These are phyloP conservation scores for Citrus maxima DNA, from an alignment of 345 rosid genomes.

Conservation along the genomic window DNA sequence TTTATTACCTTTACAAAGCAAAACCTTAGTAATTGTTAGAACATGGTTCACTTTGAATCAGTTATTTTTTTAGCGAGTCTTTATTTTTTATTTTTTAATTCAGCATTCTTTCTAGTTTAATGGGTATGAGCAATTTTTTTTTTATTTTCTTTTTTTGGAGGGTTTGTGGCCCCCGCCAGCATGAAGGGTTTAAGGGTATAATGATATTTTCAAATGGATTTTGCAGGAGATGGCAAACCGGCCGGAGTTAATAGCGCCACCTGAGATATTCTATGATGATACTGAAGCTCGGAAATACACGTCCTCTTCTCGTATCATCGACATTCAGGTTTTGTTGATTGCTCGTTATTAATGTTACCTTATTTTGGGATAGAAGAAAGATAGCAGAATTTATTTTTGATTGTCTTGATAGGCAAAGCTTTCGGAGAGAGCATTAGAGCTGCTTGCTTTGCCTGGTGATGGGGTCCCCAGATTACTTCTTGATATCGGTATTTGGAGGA, in stretches of 20 bases:
- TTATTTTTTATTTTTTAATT: neutral
- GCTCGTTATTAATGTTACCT: neutral
- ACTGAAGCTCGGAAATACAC: conserved; percentile 88
- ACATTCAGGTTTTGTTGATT: conserved; percentile 63
- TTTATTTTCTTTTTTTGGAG: neutral
- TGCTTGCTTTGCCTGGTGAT: conserved; percentile 83
- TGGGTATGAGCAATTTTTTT: neutral
- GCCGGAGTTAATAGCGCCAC: conserved; percentile 83
- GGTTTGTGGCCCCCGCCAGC: neutral
- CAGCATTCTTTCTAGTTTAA: neutral
- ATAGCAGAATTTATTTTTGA: neutral
- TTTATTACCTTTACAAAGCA: too few species aligned
- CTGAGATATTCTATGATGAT: conserved; percentile 91
- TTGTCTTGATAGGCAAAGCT: conserved; percentile 50
- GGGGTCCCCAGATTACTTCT: conserved; percentile 79
- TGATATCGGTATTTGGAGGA: conserved; percentile 53
- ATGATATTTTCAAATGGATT: neutral
- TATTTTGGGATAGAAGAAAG: neutral
- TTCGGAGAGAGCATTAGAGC: conserved; percentile 95
- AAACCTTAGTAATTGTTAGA: neutral
- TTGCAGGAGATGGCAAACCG: conserved; percentile 56
- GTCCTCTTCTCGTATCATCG: conserved; percentile 86
- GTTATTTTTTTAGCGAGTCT: neutral
- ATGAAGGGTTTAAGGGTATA: neutral
- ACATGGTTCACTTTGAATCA: neutral